Base-by-base conservation (phyloP, 2,329 filamentous ascomycete species). In the Amauroascus verrucosus region DNA sequence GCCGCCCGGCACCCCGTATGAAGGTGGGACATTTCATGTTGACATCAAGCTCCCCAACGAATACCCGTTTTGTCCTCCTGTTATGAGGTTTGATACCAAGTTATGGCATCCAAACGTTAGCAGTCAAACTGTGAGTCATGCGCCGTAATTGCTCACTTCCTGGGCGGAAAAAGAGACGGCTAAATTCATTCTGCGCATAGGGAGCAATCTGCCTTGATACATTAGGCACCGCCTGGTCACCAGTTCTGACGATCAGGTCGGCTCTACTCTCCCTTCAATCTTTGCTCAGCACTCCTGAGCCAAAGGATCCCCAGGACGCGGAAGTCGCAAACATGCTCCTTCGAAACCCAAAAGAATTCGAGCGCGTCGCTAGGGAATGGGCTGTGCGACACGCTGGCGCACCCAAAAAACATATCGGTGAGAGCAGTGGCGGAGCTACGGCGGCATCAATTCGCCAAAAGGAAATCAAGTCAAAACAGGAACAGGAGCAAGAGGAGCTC, bases 41-140 rank as follows among this genome's bases (percentile, higher is more conserved):
- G 87, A 95, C 64, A 93, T 98, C 63, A 79, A 79, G 63, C 93
- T 98, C 51, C 90, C 91, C 0, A 79, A 80, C 57, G 86, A 86
- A 61, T 98, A 98, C 65, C 93, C 93, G 0, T 98, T 98, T 74
- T 86, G 89, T 62, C 88, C 91, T 3, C 93, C 93, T 3, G 70
- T 81, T 55, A 97, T 98, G 85, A 85, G 82, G 63, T 97, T 97
- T 65, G 80, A 85, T 59, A 98, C 93, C 59, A 90, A 85, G 70
- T 85, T 97, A 62, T 98, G 90, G 90, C 93, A 98, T 69, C 93
- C 93, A 32, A 98, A 98, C 66, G 82, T 98, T 72, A 94, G 87
- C 77, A 91, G 86, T 64, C 86, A 93, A 67, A 96, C 90, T 38
- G 89, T 95, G 73, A 65, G 83, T 76, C 16, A 7, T 16, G 50